Evolutionary conservation across 495 filamentous ascomycete species (phyloP).

Genomic region (Neurospora tetrasperma): DNA sequence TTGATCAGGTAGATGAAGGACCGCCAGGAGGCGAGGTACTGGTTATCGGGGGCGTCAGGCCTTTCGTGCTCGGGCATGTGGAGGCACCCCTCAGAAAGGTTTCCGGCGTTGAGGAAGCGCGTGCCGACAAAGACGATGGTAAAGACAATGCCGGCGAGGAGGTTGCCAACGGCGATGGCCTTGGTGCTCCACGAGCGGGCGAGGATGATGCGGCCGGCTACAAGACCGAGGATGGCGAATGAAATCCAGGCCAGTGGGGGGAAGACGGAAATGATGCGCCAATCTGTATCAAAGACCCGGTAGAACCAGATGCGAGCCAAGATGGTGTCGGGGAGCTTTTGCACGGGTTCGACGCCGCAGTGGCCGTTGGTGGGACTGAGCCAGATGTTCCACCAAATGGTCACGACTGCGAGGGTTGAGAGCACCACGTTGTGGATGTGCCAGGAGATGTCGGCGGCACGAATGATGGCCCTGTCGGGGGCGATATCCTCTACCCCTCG

Average conservation of each 20-base stretch:
- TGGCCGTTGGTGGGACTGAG: constrained; percentile 21
- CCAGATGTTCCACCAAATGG: constrained; percentile 29
- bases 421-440: constrained; percentile 21
- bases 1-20: constrained; percentile 30
- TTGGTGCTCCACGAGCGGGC: constrained; percentile 14
- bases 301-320: constrained; percentile 22
- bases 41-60: constrained; percentile 9
- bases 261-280: constrained; percentile 17
- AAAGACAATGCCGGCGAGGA: constrained; percentile 10
- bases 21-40: constrained; percentile 18
- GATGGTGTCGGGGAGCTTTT: constrained; percentile 4
- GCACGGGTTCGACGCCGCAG: constrained; percentile 8
- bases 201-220: constrained; percentile 26
- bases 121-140: constrained; percentile 15
- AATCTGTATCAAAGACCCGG: not conserved
- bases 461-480: constrained; percentile 14
- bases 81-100: constrained; percentile 26
- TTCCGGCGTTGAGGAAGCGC: constrained; percentile 20
- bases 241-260: constrained; percentile 28
- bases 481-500: constrained; percentile 5
- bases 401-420: constrained; percentile 10
- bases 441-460: constrained; percentile 22
- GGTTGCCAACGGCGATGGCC: constrained; percentile 15
- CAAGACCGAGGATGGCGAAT: constrained; percentile 25
- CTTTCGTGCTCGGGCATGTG: constrained; percentile 19